Evolutionary conservation across 192 early-diverging fungal species (phyloP), one percentile per base, ranked within the genome.

Genomic region (Rhizophagus sp.): DNA sequence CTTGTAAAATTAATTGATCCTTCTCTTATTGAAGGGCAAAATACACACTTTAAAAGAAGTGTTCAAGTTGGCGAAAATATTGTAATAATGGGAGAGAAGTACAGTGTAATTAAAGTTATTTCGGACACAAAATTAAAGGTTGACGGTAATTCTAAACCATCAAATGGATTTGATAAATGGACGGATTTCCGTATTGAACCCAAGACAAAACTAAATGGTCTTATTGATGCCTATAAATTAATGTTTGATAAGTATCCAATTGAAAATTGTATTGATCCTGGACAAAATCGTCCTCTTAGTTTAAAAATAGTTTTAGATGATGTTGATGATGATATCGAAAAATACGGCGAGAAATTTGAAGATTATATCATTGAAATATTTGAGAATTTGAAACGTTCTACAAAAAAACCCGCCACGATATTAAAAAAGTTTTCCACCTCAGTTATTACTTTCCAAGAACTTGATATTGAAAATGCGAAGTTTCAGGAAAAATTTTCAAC

Each of bases 121-220:
- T 80, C 79, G 8, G 74, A 76, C 49, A 80, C 79, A 5, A 27
- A 27, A 2, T 47, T 80, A 6, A 62, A 66, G 17, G 62, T 80
- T 24, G 15, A 12, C 47, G 13, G 24, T 4, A 47, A n/a, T 64
- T 62, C 22, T 47, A 36, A 36, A 62, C 39, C 57, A 24, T 4
- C 15, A 12, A 52, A 30, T 3, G 34, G 17, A 19, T 25, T 33
- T 33, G n/a, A 24, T 44, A 39, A 39, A n/a, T 77, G 75, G 75
- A n/a, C 25, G 0, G 63, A 63, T 17, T 77, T 65, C 25, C 24
- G 36, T 24, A 63, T 77, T 44, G 75, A 77, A 34, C 62, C 39
- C 1, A 77, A 65, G n/a, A 62, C 57, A 8, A 77, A 27, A n/a
- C n/a, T 66, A 44, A 77, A 77, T 36, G 62, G 75, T 1, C 41